Percentiles rank a stretch among this genome's conserved stretches.
Conservation (phyloP, 805 yeast genomes). For the Sporopachydermia lactativora region DNA sequence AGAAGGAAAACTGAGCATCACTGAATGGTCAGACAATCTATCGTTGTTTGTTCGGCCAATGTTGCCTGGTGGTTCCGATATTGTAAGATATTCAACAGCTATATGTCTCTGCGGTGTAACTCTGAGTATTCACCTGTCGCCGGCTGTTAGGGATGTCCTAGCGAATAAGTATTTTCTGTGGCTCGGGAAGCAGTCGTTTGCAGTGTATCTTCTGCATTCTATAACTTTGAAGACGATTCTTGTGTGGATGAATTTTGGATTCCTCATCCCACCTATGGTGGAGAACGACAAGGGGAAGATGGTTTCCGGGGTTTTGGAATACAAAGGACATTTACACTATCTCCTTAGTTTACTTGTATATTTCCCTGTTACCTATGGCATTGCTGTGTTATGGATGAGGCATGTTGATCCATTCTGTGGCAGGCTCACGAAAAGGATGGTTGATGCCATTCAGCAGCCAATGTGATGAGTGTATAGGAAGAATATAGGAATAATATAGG, state of each 20-base stretch:
- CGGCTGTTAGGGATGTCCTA: background rate
- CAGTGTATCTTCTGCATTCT: background rate
- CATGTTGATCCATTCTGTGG: background rate
- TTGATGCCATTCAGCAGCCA: too few relatives aligned
- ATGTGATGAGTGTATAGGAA: too few relatives aligned
- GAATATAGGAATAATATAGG: too few relatives aligned
- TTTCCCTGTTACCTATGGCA: background rate
- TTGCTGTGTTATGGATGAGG: background rate
- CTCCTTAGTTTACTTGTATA: background rate
- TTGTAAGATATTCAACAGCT: background rate
- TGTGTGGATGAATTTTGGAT: background rate
- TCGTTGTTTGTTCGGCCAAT: background rate
- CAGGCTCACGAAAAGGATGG: too few relatives aligned
- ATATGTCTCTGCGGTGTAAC: background rate
- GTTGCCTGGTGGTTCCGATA: background rate
- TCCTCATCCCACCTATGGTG: background rate
- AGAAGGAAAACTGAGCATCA: background rate
- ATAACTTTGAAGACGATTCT: background rate
- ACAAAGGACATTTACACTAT: background rate
- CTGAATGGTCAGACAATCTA: background rate
- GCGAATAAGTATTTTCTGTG: background rate
- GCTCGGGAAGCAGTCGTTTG: slow-evolving; percentile 1
- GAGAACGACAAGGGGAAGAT: background rate
- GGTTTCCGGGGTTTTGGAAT: background rate
- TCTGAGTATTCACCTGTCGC: background rate